Evolutionary conservation across 305 asterid species (phyloP), one percentile per base, ranked within the genome.

Genomic region (Vinca major): DNA sequence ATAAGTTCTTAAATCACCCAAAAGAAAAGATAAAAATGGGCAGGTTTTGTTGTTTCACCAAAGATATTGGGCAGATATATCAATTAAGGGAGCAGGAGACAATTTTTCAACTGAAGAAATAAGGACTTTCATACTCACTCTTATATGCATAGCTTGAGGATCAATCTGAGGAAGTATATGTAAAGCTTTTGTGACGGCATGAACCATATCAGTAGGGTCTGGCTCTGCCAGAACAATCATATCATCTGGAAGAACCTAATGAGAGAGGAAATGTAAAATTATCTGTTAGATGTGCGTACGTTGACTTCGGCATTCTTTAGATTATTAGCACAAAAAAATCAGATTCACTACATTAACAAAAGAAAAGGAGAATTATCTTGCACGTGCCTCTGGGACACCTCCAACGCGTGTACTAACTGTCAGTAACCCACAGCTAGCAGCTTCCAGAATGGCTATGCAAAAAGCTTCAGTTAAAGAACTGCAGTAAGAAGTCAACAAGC

Each of bases 381-480:
- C 75, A 68, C 91, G 72, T 93, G 80, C 99, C 97, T 93, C 97
- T 56, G 97, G 99, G 75, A 93, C 99, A 71, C 99, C 99, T 74
- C 99, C 97, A 51, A 93, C 99, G 37, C 95, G 91, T 75, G 99
- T 93, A 74, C 96, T 91, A 86, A 91, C 99, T 67, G 99, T 91
- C 83, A 91, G 75, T 79, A 94, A 77, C 78, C 99, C 99, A 78
- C 98, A 91, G 80, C 95, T 94, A 77, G 98, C 96, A 76, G 97
- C 99, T 82, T 94, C 99, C 82, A 91, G 73, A 80, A 91, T 91
- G 73, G 97, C 99, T 69, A 94, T 94, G 83, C 99, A 94, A 78
- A 93, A 93, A 73, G 99, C 99, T 81, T 93, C 99, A 65, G 96
- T 93, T 73, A 91, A 86, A 47, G 99, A 94, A 80, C 98, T 91